Evolutionary conservation across 805 yeast genomes (phyloP).

Genomic region (Wickerhamiella musiphila): DNA sequence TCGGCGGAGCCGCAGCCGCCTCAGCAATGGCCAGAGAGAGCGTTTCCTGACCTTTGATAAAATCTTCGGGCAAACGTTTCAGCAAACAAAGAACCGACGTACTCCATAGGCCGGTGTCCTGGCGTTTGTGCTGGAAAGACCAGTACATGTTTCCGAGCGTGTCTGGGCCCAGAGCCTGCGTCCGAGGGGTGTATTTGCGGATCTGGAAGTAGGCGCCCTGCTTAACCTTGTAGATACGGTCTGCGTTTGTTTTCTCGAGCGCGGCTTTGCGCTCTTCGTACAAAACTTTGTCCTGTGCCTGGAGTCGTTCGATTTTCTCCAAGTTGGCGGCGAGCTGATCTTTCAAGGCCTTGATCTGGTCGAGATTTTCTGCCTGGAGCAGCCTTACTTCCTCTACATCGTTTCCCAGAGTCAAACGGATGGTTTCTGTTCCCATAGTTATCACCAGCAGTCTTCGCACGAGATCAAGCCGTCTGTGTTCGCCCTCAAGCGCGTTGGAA

Average conservation of each 20-base stretch:
- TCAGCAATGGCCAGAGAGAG: too few species aligned
- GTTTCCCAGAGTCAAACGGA: constrained; percentile 19
- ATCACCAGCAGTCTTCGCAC: constrained; percentile 17
- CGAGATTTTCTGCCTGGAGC: constrained; percentile 15
- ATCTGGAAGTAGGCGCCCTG: constrained; percentile 15
- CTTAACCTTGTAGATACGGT: constrained; percentile 16
- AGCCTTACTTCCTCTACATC: constrained; percentile 19
- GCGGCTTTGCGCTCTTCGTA: constrained; percentile 16
- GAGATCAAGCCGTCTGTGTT: constrained; percentile 16
- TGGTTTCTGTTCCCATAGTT: constrained; percentile 21
- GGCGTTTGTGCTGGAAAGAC: constrained; percentile 21
- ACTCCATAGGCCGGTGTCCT: constrained; percentile 20
- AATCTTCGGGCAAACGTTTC: constrained; percentile 7
- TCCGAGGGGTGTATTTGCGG: constrained; percentile 19
- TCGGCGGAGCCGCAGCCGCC: too few species aligned
- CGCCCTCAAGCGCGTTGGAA: constrained; percentile 12
- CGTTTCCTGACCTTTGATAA: constrained; percentile 4
- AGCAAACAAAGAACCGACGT: constrained; percentile 20
- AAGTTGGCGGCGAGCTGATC: constrained; percentile 14
- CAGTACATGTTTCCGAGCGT: constrained; percentile 22
- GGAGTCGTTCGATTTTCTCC: constrained; percentile 12
- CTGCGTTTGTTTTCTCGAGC: constrained; percentile 15
- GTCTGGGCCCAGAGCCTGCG: constrained; percentile 21
- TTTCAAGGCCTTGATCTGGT: constrained; percentile 16
- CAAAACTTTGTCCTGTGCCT: constrained; percentile 12